Evolutionary conservation across 352 stramenopile genomes (phyloP).

Genomic region (Hyaloperonospora arabidopsidis): DNA sequence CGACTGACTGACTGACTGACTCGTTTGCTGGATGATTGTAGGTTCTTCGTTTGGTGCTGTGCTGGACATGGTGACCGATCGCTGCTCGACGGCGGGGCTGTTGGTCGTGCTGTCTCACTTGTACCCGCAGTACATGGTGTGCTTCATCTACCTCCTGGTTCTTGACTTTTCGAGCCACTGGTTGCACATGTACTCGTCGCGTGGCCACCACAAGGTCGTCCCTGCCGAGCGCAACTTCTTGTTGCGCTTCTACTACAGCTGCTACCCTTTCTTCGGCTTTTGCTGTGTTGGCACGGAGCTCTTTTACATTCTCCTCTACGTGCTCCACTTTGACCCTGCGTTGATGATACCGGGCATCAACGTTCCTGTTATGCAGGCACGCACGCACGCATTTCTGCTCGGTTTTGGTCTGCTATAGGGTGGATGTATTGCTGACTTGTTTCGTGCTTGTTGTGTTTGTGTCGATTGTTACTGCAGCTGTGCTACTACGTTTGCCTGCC

Average conservation of each 20-base stretch:
- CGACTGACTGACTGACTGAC: background rate
- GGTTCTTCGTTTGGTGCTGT: slow-evolving; percentile 91
- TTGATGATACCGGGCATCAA: slow-evolving; percentile 47
- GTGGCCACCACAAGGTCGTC: slow-evolving; percentile 93
- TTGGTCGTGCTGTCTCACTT: slow-evolving; percentile 91
- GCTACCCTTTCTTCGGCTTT: slow-evolving; percentile 90
- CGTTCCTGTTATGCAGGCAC: slow-evolving; percentile 52
- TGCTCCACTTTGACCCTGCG: slow-evolving; percentile 74
- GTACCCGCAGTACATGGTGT: slow-evolving; percentile 78
- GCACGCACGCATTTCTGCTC: slow-evolving; percentile 3
- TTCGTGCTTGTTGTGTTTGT: slow-evolving; percentile 4
- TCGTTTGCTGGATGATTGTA: slow-evolving; percentile 8
- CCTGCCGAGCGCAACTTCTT: slow-evolving; percentile 90
- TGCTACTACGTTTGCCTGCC: slow-evolving; percentile 86
- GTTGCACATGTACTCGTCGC: slow-evolving; percentile 96
- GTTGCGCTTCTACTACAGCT: slow-evolving; percentile 90
- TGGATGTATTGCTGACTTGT: slow-evolving; percentile 2
- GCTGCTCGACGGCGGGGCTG: slow-evolving; percentile 93
- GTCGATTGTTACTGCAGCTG: slow-evolving; percentile 30
- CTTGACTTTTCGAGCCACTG: slow-evolving; percentile 97
- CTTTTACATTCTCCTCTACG: slow-evolving; percentile 89
- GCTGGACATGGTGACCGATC: slow-evolving; percentile 98
- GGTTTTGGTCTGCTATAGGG: background rate
- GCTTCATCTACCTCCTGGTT: slow-evolving; percentile 88
- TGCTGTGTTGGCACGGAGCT: slow-evolving; percentile 89